Evolutionary conservation across 176 grass and related monocot genomes (phyloP), one percentile per base, ranked within the genome.

Genomic region (Cenchrus purpureus): DNA sequence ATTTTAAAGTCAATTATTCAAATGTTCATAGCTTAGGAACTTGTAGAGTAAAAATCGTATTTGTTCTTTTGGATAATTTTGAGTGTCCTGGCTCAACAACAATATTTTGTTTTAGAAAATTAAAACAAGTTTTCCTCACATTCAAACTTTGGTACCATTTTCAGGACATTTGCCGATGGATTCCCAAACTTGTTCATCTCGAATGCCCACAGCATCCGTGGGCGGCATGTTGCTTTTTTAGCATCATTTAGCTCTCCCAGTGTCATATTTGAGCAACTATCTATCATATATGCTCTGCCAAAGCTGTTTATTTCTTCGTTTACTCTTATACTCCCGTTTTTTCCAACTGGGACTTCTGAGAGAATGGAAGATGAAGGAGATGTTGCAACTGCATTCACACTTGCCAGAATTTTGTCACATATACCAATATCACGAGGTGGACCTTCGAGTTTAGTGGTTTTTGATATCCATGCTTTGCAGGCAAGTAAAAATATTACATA

Each of bases 261-360:
- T 71, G 96, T 98, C 83, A 95, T 98, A 74, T 98, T 98, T 86
- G 96, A 98, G 93, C 96, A 98, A 42, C 81, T 98, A 55, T 98
- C 96, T 3, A 85, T 91, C 77, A 98, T 98, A 81, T 98, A 93
- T 83, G 88, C 88, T 46, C 92, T 98, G 46, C 93, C 93, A 9
- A 92, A 95, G 80, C 58, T 98, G 60, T 98, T 98, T 65, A 83
- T 94, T 83, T 71, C 93, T 25, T 98, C 93, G 17, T 98, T 98
- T 79, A 95, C 93, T 29, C 78, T 98, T 46, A 91, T 98, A 54
- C 91, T 98, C 44, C 96, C 96, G 20, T 98, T 98, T 85, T 98
- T 95, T 67, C 96, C 93, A 16, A 98, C 96, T n/a, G 96, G 96
- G 32, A 94, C 96, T 65, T 98, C 88, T 14, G 96, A 98, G 73